Evolutionary conservation across 176 grass and related monocot species (phyloP), one percentile per base, ranked within the genome.

Genomic region (Calamus simplicifolius): DNA sequence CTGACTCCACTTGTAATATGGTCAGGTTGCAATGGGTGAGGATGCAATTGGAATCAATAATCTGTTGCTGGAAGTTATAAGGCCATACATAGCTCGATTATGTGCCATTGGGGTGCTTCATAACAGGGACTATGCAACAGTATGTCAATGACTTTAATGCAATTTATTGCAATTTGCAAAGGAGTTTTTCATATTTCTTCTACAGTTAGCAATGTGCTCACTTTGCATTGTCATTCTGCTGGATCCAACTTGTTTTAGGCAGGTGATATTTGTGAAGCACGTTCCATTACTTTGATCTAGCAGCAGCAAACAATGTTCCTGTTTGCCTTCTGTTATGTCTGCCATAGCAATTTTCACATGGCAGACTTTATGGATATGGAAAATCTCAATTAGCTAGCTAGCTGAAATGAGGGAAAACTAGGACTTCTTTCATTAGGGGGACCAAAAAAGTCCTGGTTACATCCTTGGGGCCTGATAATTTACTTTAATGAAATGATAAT

Each of bases 11-110:
- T 66, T 61, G 49, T 83, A 72, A 57, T 18, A 59, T 48, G 74
- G 56, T 55, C 63, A 97, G 92, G 72, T 97, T 52, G 73, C 92
- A 56, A 65, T 88, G 68, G 84, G 81, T 35, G 74, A 78, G 30
- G 78, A 82, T 72, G 72, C 78, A 54, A 48, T 10, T 38, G 50
- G 74, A 69, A 73, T 97, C 2, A 58, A 77, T 49, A 58, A 75
- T 54, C 64, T 82, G 54, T 77, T 97, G 62, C 29, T 82, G 61
- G 81, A 90, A 69, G 53, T 82, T 50, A 80, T 88, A 53, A 71
- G 62, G 4, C 84, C 92, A 58, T 69, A 70, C 62, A 6, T 89
- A 51, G 61, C 52, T 75, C 76, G 67, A 5, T 67, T 97, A 50
- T 73, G 78, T 72, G 56, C 81, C 73, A 75, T 73, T 71, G 75